Evolutionary conservation across 164 flowering plant species (phyloP), one percentile per base, ranked within the genome.

Genomic region (Cinnamomum chago): DNA sequence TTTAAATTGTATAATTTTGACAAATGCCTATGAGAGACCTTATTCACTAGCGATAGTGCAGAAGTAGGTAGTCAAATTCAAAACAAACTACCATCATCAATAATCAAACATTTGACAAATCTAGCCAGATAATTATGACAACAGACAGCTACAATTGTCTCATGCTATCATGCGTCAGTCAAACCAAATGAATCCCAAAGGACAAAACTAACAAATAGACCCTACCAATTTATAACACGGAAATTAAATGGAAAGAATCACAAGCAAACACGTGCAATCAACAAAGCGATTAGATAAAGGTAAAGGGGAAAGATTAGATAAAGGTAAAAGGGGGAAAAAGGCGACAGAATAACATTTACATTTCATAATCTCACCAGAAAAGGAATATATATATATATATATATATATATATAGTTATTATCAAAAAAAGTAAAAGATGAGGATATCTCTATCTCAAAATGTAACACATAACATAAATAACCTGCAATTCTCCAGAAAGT

Each of bases 381-480:
- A 66, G 35, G 28, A 20, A 66, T 30, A 66, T 30, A 30, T 30
- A 55, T 2, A n/a, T 28, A 30, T 30, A 33, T 2, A n/a, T 28
- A 30, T 30, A 33, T 30, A 30, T 30, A 55, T 2, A n/a, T 28
- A 30, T 30, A 33, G 6, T 27, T 30, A 66, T 66, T 35, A 27
- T 7, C 13, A 55, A 55, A 1, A 55, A 55, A 55, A 5, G 0
- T 0, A 40, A 40, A 40, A 1, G 47, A 40, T 15, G 13, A 20
- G 60, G 7, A 55, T 55, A 3, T 13, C 69, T 40, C 47, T 17
- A 30, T 27, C 35, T 66, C 17, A 66, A 30, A 66, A 22, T 25
- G 60, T 51, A 65, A 78, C 71, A 35, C 76, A 75, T 78, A 76
- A 13, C 60, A 3, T 17, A 18, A 15, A 15, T 20, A 15, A 55